A percentile compares a stretch with the other conserved stretches of the same genome.
phyloP scores from a whole-genome alignment of 2,329 filamentous ascomycete genomes.

The Colletotrichum horii region DNA sequence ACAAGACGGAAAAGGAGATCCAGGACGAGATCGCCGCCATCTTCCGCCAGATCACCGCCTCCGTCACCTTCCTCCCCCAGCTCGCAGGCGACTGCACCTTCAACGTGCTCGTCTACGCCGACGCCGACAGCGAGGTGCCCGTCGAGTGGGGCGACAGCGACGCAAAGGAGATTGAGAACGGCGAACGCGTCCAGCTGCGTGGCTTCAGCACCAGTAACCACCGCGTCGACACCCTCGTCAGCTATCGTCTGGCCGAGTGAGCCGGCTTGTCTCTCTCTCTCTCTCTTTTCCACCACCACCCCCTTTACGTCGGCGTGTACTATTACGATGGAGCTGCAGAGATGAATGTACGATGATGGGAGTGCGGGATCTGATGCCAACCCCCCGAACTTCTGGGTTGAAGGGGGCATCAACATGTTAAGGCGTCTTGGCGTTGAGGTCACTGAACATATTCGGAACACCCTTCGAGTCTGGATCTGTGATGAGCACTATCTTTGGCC shows the following conservation, averaged over 20 bases:
- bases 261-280: background rate
- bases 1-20: slow-evolving; percentile 93
- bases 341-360: background rate
- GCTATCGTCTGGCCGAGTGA: slow-evolving; percentile 69
- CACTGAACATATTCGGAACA: background rate
- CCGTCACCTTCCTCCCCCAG: slow-evolving; percentile 94
- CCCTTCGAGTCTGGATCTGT: background rate
- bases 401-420: background rate
- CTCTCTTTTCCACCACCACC: no score
- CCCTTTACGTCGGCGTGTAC: background rate
- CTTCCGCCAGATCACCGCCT: slow-evolving; percentile 97
- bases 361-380: background rate
- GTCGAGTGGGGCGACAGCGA: slow-evolving; percentile 99
- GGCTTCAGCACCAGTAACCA: slow-evolving; percentile 97
- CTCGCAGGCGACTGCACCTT: slow-evolving; percentile 96
- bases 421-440: background rate
- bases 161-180: slow-evolving; percentile 93
- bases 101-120: slow-evolving; percentile 97
- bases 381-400: background rate
- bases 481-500: background rate
- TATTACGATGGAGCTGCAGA: background rate
- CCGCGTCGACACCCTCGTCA: slow-evolving; percentile 92
- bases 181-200: slow-evolving; percentile 92
- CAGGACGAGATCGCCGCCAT: slow-evolving; percentile 95
- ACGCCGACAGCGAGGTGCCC: slow-evolving; percentile 94